Conservation (phyloP, 306 rosid genomes). For the Corylus americana region DNA sequence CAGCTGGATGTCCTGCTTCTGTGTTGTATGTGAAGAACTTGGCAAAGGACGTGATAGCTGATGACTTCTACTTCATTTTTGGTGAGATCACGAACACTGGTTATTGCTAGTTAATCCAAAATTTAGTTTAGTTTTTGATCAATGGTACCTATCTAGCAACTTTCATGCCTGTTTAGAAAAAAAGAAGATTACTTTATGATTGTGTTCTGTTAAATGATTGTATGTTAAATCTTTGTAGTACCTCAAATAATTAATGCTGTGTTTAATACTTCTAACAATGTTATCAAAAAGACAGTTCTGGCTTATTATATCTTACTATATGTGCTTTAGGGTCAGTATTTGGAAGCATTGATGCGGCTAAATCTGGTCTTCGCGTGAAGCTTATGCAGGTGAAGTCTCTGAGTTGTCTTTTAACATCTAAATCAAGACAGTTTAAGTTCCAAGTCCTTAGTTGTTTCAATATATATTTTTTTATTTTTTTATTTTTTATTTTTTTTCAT, state of each 20-base stretch:
- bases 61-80: constrained; percentile 79
- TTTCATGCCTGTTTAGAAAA: constrained; percentile 15
- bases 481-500: too few species aligned
- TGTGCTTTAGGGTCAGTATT: constrained; percentile 71
- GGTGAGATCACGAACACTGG: constrained; percentile 54
- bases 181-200: constrained; percentile 14
- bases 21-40: constrained; percentile 93
- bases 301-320: constrained; percentile 9
- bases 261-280: neutral
- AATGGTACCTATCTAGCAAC: constrained; percentile 5
- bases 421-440: constrained; percentile 3
- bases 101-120: neutral
- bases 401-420: neutral
- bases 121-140: constrained; percentile 3
- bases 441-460: neutral
- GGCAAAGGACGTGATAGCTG: constrained; percentile 79
- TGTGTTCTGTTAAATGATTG: neutral
- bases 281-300: neutral
- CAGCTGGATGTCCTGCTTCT: constrained; percentile 79
- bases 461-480: neutral
- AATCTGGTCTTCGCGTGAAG: constrained; percentile 68
- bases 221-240: neutral
- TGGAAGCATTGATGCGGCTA: constrained; percentile 72
- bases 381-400: constrained; percentile 77
- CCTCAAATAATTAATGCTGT: neutral